Percentiles rank a stretch among this genome's conserved stretches.
phyloP scores from a whole-genome alignment of 2,329 filamentous ascomycete genomes.

The Microdochium trichocladiopsis region DNA sequence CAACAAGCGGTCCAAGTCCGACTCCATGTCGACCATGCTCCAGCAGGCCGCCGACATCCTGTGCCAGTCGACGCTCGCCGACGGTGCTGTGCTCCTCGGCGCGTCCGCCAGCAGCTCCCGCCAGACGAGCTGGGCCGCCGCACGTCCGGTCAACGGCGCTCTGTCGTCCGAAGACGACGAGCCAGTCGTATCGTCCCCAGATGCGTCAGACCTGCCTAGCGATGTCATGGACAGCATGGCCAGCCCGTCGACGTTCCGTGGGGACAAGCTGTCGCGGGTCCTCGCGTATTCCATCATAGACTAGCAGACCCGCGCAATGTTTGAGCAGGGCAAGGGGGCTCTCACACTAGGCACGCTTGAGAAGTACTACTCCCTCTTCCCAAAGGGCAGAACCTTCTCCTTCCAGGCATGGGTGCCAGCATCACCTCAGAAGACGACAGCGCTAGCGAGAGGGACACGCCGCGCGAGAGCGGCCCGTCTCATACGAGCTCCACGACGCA shows the following conservation, averaged over 20 bases:
- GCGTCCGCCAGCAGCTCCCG: slow-evolving; percentile 13
- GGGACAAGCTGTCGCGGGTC: slow-evolving; percentile 17
- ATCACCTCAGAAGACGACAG: slow-evolving; percentile 23
- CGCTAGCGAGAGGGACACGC: slow-evolving; percentile 13
- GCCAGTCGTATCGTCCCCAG: slow-evolving; percentile 2
- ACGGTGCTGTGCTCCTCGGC: slow-evolving; percentile 22
- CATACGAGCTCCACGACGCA: background rate
- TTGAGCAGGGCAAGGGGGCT: slow-evolving; percentile 15
- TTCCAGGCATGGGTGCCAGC: slow-evolving; percentile 17
- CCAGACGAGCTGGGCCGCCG: slow-evolving; percentile 1
- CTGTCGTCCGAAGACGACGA: too few species aligned
- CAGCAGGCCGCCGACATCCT: slow-evolving; percentile 19
- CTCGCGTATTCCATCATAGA: slow-evolving; percentile 19
- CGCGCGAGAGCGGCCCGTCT: background rate
- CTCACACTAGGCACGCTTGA: slow-evolving; percentile 19
- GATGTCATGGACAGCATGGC: slow-evolving; percentile 16
- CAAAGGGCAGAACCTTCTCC: slow-evolving; percentile 18
- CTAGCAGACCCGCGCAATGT: slow-evolving; percentile 11
- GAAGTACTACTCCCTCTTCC: slow-evolving; percentile 20
- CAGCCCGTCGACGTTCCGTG: slow-evolving; percentile 17
- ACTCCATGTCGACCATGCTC: slow-evolving; percentile 16
- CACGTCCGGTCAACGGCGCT: too few species aligned
- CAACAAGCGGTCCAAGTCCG: too few species aligned
- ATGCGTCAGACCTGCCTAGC: background rate
- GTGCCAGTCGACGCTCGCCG: slow-evolving; percentile 19